These are phyloP conservation scores for Macrophomina pseudophaseolina DNA, from an alignment of 2,329 filamentous ascomycete species.

Conservation along the genomic window DNA sequence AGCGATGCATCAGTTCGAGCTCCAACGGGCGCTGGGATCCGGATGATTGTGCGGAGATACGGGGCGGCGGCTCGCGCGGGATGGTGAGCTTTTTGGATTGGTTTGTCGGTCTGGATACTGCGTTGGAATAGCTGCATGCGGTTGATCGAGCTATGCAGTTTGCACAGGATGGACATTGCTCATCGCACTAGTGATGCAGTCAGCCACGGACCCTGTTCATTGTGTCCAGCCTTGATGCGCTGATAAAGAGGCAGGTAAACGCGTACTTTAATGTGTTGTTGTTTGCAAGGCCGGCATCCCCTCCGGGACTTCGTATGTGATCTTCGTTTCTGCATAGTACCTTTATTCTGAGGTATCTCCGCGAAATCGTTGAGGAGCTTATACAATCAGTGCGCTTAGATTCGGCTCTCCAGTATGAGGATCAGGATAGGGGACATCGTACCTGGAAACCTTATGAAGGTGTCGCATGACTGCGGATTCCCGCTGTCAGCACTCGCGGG, in stretches of 20 bases:
- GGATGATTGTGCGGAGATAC: constrained; percentile 6
- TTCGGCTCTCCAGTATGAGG: no score
- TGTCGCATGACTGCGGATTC: no score
- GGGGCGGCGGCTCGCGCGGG: background rate
- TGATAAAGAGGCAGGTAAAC: no score
- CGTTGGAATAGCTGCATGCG: background rate
- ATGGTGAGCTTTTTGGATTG: background rate
- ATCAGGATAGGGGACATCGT: no score
- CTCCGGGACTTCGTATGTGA: constrained; percentile 51
- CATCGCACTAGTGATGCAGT: constrained; percentile 40
- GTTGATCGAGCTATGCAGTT: constrained; percentile 39
- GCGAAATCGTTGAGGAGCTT: no score
- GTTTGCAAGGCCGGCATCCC: constrained; percentile 50
- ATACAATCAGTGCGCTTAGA: no score
- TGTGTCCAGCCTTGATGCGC: no score
- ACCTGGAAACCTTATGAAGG: no score
- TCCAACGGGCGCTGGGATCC: constrained; percentile 42
- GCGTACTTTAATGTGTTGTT: constrained; percentile 48
- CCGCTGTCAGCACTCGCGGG: background rate
- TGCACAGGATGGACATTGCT: constrained; percentile 44
- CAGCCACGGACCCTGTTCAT: background rate
- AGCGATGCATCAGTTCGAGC: constrained; percentile 60
- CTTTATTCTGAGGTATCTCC: background rate
- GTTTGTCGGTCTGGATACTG: background rate
- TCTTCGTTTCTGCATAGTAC: constrained; percentile 35